Conservation (phyloP, 352 stramenopile species). For the Phytophthora nicotianae region DNA sequence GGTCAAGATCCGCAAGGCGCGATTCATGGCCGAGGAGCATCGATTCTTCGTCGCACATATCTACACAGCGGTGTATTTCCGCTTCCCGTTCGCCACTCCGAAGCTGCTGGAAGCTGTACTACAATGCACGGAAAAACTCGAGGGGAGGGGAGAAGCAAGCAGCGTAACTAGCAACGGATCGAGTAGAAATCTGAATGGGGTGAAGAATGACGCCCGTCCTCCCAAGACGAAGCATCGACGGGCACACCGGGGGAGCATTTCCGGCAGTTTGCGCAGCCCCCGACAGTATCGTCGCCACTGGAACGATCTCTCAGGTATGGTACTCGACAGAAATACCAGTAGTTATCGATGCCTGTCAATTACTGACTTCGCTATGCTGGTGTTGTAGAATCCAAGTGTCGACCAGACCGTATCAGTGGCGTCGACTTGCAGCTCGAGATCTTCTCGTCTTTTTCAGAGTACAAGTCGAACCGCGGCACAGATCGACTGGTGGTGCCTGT, state of each 20-base stretch:
- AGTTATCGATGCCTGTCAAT: background rate
- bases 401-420: conserved; percentile 46
- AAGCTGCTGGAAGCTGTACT: conserved; percentile 60
- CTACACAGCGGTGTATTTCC: conserved; percentile 70
- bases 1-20: conserved; percentile 65
- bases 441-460: conserved; percentile 53
- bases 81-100: conserved; percentile 55
- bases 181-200: conserved; percentile 14
- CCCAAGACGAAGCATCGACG: conserved; percentile 27
- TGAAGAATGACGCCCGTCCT: conserved; percentile 20
- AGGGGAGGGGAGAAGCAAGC: conserved; percentile 24
- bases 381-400: conserved; percentile 38
- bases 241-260: conserved; percentile 17
- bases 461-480: conserved; percentile 53
- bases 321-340: background rate
- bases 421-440: conserved; percentile 54
- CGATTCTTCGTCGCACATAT: conserved; percentile 76
- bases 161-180: conserved; percentile 16
- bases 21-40: conserved; percentile 75
- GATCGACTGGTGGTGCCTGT: conserved; percentile 37
- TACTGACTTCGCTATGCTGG: conserved; percentile 6
- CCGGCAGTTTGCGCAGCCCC: conserved; percentile 54
- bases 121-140: conserved; percentile 61
- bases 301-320: conserved; percentile 59
- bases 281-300: conserved; percentile 57